phyloP scores from a whole-genome alignment of 176 grass and related monocot genomes.

The Areca catechu region DNA sequence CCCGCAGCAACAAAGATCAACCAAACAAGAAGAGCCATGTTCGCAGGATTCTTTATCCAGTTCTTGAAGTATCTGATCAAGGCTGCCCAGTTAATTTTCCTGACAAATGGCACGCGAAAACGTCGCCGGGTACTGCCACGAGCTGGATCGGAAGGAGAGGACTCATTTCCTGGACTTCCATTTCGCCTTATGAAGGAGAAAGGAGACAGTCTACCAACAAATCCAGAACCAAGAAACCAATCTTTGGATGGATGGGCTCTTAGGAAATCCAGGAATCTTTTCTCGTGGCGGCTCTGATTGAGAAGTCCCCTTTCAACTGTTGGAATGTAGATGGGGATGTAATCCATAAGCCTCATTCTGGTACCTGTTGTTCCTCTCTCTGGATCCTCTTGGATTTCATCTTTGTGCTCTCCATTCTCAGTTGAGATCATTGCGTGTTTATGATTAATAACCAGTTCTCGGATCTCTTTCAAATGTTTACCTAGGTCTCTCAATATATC shows the following conservation, averaged over 20 bases:
- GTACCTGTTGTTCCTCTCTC: background rate
- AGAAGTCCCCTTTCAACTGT: slow-evolving; percentile 36
- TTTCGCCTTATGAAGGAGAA: slow-evolving; percentile 2
- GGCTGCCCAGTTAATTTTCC: slow-evolving; percentile 51
- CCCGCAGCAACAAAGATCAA: slow-evolving; percentile 42
- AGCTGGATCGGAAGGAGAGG: background rate
- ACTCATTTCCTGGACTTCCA: background rate
- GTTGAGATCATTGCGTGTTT: too few species aligned
- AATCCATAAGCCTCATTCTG: slow-evolving; percentile 37
- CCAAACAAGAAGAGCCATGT: slow-evolving; percentile 75
- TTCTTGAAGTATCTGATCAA: slow-evolving; percentile 46
- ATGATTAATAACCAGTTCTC: too few species aligned
- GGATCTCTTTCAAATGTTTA: too few species aligned
- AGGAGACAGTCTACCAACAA: slow-evolving; percentile 43
- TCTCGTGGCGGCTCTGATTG: slow-evolving; percentile 20
- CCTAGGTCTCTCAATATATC: too few species aligned
- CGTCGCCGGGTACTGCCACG: background rate
- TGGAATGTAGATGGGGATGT: slow-evolving; percentile 71
- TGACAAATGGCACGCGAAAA: slow-evolving; percentile 68
- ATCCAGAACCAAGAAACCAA: slow-evolving; percentile 53
- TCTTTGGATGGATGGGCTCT: slow-evolving; percentile 65
- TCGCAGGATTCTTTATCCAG: slow-evolving; percentile 67
- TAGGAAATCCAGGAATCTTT: slow-evolving; percentile 74
- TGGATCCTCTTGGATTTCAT: slow-evolving; percentile 1
- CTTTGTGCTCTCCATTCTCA: background rate